These are phyloP conservation scores for Tulasnella sp. DNA, from an alignment of 768 basidiomycete genomes.

Conservation along the genomic window DNA sequence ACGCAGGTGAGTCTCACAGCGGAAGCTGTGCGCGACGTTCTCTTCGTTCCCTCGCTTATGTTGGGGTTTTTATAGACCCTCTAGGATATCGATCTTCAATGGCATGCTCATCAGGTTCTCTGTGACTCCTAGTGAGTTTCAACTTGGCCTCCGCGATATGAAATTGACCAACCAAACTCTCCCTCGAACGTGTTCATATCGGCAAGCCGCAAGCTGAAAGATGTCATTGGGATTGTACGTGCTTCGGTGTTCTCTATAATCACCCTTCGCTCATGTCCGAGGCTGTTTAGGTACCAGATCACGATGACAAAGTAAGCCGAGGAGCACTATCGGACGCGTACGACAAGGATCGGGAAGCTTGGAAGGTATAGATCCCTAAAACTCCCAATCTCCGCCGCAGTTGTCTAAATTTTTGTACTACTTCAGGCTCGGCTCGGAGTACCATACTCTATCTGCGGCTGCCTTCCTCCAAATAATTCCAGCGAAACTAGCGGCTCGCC, in stretches of 20 bases:
- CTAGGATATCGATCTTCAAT: constrained; percentile 37
- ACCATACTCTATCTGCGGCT: constrained; percentile 64
- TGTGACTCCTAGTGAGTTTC: constrained; percentile 54
- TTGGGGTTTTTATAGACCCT: no score
- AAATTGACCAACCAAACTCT: no score
- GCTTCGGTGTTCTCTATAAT: no score
- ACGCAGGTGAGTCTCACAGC: constrained; percentile 26
- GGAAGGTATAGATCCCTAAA: constrained; percentile 52
- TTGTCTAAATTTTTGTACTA: no score
- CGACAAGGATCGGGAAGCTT: constrained; percentile 56
- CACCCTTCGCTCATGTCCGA: no score
- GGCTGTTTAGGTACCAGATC: no score
- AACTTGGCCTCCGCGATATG: no score
- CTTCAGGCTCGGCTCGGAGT: constrained; percentile 53
- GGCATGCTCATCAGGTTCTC: constrained; percentile 39
- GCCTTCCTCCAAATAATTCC: constrained; percentile 46
- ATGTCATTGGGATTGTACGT: no score
- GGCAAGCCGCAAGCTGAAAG: no score
- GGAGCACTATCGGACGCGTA: constrained; percentile 50
- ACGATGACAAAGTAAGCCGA: constrained; percentile 58
- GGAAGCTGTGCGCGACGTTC: background rate
- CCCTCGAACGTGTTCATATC: no score
- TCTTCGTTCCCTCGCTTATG: background rate
- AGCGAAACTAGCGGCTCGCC: no score
- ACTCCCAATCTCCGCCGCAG: no score